Base-by-base conservation (phyloP, 2,329 filamentous ascomycete species). In the Alternaria atra region DNA sequence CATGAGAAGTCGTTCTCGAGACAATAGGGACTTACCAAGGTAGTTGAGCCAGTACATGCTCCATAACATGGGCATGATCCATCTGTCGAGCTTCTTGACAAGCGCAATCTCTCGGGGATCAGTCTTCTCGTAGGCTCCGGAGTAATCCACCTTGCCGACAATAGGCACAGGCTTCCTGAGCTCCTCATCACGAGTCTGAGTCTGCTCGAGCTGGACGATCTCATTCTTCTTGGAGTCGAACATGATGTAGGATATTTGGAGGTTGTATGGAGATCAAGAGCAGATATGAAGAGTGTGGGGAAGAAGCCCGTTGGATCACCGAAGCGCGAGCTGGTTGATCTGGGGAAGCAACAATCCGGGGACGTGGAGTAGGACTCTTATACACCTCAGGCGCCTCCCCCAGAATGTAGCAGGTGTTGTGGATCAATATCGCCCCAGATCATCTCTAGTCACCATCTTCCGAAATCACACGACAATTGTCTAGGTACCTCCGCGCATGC, bases 111-210 rank as follows among this genome's bases (percentile, higher is more conserved):
- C 75, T 37, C 65, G 63, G 6, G 75, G 75, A 37, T 77, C 74
- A 10, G 72, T 77, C 65, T 78, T 77, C 55, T 76, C 73, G 46
- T 75, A 66, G 34, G 75, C 74, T 61, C 75, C 74, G 15, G 73
- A 76, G 51, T 77, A 74, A 60, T 76, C 75, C 29, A 71, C 65
- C 68, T 74, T 77, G 47, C 63, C 56, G 8, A 69, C 60, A 6
- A 60, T 60, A 2, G 69, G 73, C 3, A 69, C 47, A 3, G 69
- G 64, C 61, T 76, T 76, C 48, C 65, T 43, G 17, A 67, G 50
- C 6, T 66, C 68, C 2, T 66, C 55, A 20, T 71, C 70, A 39
- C 67, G 66, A 15, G 70, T 76, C 37, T 53, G 52, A 32, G 68
- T 58, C 46, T 64, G 65, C 63, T 74, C 72, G n/a, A 76, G 61